Evolutionary conservation across 495 filamentous ascomycete genomes (phyloP).

Genomic region (Aspergillus sclerotiicarbonarius): DNA sequence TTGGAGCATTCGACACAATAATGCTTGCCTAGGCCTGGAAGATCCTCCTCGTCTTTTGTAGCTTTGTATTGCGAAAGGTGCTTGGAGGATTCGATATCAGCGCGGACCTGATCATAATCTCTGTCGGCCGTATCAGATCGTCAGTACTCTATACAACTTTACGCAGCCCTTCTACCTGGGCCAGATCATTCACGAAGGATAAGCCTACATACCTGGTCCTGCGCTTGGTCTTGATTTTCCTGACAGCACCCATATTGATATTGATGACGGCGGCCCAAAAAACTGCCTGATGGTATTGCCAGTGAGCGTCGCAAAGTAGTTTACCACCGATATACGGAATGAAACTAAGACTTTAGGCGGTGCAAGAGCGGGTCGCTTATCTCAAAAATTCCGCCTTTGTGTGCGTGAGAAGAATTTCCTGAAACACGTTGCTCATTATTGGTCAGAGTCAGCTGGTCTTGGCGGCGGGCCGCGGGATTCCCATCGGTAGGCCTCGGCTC

Average conservation of each 20-base stretch:
- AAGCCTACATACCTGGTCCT: constrained; percentile 48
- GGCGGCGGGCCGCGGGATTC: constrained; percentile 50
- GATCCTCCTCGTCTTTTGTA: constrained; percentile 77
- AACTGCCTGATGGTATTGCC: constrained; percentile 11
- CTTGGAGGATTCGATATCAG: constrained; percentile 70
- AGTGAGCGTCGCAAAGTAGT: constrained; percentile 26
- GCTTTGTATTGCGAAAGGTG: constrained; percentile 77
- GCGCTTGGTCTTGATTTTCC: constrained; percentile 59
- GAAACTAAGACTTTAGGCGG: constrained; percentile 24
- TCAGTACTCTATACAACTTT: not conserved
- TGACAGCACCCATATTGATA: constrained; percentile 53
- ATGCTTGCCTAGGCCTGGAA: constrained; percentile 75
- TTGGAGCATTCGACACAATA: constrained; percentile 96
- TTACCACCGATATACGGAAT: constrained; percentile 47
- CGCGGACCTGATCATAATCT: constrained; percentile 85
- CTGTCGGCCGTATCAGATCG: constrained; percentile 36
- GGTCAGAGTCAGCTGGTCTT: constrained; percentile 35
- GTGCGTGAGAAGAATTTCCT: constrained; percentile 25
- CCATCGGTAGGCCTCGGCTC: constrained; percentile 60
- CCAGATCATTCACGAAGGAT: too few relatives aligned
- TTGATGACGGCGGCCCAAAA: constrained; percentile 21
- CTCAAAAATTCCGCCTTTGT: constrained; percentile 34
- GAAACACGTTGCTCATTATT: constrained; percentile 34
- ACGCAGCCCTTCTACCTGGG: too few relatives aligned
- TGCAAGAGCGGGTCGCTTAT: constrained; percentile 31